Conservation (phyloP, 1,284 basidiomycete genomes). For the Microbotryum silenes-acaulis region DNA sequence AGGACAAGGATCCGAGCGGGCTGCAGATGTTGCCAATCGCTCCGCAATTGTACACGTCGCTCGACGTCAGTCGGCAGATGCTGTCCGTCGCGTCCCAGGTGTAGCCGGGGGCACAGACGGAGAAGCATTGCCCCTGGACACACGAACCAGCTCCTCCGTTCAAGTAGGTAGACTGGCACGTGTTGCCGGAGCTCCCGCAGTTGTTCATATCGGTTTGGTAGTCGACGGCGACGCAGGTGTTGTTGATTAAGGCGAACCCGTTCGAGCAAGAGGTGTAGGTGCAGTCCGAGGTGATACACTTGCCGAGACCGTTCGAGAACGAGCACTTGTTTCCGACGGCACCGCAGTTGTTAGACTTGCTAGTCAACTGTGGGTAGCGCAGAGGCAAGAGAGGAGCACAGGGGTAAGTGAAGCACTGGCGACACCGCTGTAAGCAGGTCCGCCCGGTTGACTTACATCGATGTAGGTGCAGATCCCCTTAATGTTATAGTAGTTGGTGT, state of each 20-base stretch:
- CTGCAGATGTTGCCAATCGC: background rate
- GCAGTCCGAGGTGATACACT: constrained; percentile 12
- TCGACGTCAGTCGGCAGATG: background rate
- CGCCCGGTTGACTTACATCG: constrained; percentile 1
- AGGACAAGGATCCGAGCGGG: background rate
- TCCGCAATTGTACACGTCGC: constrained; percentile 9
- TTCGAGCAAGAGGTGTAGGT: constrained; percentile 1
- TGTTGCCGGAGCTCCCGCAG: background rate
- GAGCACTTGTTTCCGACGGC: background rate
- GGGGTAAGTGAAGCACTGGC: background rate
- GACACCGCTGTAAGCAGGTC: constrained; percentile 1
- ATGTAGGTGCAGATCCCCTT: background rate
- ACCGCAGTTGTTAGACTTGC: constrained; percentile 8
- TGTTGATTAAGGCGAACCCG: constrained; percentile 8
- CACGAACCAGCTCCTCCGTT: background rate
- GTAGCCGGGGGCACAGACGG: background rate
- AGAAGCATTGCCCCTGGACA: background rate
- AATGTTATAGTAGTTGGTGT: background rate
- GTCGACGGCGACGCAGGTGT: constrained; percentile 6
- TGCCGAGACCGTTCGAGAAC: constrained; percentile 1
- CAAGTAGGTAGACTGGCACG: background rate
- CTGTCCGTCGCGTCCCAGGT: background rate
- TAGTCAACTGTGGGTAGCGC: background rate
- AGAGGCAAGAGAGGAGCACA: background rate
- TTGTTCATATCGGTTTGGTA: background rate